Percentiles rank a stretch among this genome's conserved stretches.
These are phyloP conservation scores for Bryoerythrophyllum caledonicum DNA, from an alignment of 225 moss, liverwort and hornwort genomes.

Conservation along the genomic window DNA sequence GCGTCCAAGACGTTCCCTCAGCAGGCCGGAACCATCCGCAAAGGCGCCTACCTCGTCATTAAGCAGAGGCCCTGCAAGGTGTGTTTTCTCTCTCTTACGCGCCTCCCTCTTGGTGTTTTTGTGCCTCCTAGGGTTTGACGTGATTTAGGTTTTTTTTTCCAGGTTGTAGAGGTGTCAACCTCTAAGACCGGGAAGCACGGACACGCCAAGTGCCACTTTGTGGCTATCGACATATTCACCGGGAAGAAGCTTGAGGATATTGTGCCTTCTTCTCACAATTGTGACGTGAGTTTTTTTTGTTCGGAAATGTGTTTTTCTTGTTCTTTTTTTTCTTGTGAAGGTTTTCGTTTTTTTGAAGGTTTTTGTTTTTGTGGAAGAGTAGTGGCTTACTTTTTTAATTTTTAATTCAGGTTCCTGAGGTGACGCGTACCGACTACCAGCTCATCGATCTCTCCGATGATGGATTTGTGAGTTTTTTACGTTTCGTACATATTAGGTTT, in stretches of 20 bases:
- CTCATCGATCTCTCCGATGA: conserved; percentile 92
- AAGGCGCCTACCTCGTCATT: conserved; percentile 59
- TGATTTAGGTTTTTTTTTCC: background rate
- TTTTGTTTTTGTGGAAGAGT: background rate
- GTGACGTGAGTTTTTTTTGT: conserved; percentile 76
- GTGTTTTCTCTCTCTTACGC: background rate
- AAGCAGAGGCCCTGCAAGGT: conserved; percentile 73
- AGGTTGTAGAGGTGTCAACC: conserved; percentile 97
- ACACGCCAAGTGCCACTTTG: conserved; percentile 97
- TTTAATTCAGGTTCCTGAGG: conserved; percentile 78
- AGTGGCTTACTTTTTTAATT: background rate
- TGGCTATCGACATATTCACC: conserved; percentile 94
- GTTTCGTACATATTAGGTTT: too few species aligned
- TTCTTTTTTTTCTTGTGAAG: too few species aligned
- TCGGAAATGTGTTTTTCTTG: too few species aligned
- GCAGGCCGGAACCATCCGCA: conserved; percentile 77
- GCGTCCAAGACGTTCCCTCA: conserved; percentile 75
- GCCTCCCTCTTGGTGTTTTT: too few species aligned
- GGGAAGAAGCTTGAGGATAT: conserved; percentile 99
- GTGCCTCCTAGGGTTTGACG: conserved; percentile 20
- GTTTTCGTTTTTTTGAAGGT: too few species aligned
- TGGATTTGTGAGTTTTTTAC: conserved; percentile 89
- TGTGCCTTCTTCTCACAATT: conserved; percentile 99
- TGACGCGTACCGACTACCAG: conserved; percentile 92
- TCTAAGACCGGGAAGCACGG: conserved; percentile 99